Conservation (phyloP, 1,284 basidiomycete genomes). For the Sporisorium sorghi region DNA sequence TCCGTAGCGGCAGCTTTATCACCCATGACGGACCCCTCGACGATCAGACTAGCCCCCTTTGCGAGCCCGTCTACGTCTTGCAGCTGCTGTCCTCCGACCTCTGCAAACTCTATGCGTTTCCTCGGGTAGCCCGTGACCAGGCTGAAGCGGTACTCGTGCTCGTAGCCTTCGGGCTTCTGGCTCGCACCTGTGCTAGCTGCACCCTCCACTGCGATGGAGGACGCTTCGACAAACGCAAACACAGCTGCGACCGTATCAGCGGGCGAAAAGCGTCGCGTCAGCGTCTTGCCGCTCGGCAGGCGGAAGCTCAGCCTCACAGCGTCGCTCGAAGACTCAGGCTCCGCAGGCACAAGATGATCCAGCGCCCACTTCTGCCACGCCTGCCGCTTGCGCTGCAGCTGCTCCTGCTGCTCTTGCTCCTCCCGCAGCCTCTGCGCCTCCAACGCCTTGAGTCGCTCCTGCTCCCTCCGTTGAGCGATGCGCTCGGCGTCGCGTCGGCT, state of each 20-base stretch:
- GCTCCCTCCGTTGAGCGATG: conserved; percentile 42
- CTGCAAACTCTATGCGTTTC: conserved; percentile 28
- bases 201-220: conserved; percentile 7
- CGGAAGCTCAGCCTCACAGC: conserved; percentile 52
- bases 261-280: conserved; percentile 43
- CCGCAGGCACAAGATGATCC: conserved; percentile 47
- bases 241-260: conserved; percentile 47
- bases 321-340: conserved; percentile 23
- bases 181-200: background rate
- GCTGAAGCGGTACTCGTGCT: conserved; percentile 52
- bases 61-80: conserved; percentile 47
- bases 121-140: conserved; percentile 64
- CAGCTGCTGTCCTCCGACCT: conserved; percentile 13
- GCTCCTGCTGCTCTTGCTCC: conserved; percentile 25
- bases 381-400: conserved; percentile 24
- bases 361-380: conserved; percentile 62
- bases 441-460: conserved; percentile 36
- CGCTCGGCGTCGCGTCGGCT: conserved; percentile 52
- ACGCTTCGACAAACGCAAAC: conserved; percentile 59
- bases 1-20: conserved; percentile 19
- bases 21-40: conserved; percentile 47
- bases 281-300: conserved; percentile 56
- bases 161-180: conserved; percentile 36
- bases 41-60: conserved; percentile 57
- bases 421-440: conserved; percentile 29